These are phyloP conservation scores for Paramecium caudatum DNA, from an alignment of 73 alveolate genomes.

Conservation along the genomic window DNA sequence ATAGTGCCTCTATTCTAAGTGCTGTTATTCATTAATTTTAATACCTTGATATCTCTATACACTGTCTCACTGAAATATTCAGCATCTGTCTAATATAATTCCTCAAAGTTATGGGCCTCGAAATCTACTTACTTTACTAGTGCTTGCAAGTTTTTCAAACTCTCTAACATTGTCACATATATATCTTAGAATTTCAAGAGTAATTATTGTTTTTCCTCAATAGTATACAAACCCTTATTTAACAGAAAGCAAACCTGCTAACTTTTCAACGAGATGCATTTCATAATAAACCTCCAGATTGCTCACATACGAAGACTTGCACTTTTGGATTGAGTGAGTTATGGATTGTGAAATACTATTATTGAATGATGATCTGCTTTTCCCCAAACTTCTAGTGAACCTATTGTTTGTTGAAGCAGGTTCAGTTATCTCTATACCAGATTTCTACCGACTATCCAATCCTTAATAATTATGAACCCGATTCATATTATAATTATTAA, in stretches of 20 bases:
- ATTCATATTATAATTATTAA: constrained; percentile 40
- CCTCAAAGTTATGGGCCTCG: constrained; percentile 55
- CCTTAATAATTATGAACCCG: constrained; percentile 57
- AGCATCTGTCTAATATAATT: constrained; percentile 40
- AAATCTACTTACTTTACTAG: constrained; percentile 43
- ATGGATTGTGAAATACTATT: constrained; percentile 18
- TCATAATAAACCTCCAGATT: constrained; percentile 22
- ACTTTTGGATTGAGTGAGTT: constrained; percentile 3
- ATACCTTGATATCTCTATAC: constrained; percentile 62
- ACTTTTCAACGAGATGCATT: not conserved
- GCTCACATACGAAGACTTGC: not conserved
- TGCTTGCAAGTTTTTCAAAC: not conserved
- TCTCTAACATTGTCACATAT: not conserved
- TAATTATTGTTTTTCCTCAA: not conserved
- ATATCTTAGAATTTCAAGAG: constrained; percentile 9
- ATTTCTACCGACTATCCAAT: constrained; percentile 24
- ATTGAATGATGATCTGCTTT: constrained; percentile 40
- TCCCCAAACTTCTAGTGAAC: not conserved
- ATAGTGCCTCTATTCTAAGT: constrained; percentile 14
- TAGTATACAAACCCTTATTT: constrained; percentile 44
- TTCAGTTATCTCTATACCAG: not conserved
- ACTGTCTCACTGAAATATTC: constrained; percentile 53
- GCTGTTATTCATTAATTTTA: not conserved
- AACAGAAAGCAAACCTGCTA: constrained; percentile 44
- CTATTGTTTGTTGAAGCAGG: constrained; percentile 23